A percentile compares a stretch with the other conserved stretches of the same genome.
These are phyloP conservation scores for Ballota nigra DNA, from an alignment of 257 asterid species.

Conservation along the genomic window DNA sequence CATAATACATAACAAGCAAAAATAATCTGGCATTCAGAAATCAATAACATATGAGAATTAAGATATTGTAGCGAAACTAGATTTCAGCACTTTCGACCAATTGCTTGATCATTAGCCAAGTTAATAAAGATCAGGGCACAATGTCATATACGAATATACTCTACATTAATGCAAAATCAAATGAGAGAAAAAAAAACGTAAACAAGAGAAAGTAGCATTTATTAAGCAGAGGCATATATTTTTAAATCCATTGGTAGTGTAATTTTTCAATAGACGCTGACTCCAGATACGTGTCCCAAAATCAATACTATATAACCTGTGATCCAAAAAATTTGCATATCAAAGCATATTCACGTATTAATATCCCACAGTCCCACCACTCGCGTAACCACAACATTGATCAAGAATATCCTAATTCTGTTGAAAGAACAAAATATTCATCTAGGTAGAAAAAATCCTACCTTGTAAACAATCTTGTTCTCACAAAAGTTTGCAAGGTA, in stretches of 20 bases:
- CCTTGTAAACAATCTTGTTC: background rate
- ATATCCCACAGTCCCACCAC: background rate
- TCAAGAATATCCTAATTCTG: background rate
- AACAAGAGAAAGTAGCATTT: slow-evolving; percentile 1
- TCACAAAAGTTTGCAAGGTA: background rate
- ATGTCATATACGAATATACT: background rate
- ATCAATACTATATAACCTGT: background rate
- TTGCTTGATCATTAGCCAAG: background rate
- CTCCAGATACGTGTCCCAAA: background rate
- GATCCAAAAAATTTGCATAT: background rate
- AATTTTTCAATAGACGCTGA: background rate
- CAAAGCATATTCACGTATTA: background rate
- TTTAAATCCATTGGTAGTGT: background rate
- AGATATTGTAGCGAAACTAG: background rate
- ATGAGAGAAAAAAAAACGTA: background rate
- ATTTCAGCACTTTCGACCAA: background rate
- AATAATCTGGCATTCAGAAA: background rate
- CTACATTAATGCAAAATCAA: background rate
- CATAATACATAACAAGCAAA: slow-evolving; percentile 4
- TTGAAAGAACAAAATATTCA: background rate
- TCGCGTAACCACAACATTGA: slow-evolving; percentile 5
- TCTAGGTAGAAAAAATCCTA: background rate
- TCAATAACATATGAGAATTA: background rate
- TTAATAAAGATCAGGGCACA: slow-evolving; percentile 1
- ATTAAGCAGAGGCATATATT: slow-evolving; percentile 3